Base-by-base conservation (phyloP, 768 basidiomycete species). In the Mycena venus region DNA sequence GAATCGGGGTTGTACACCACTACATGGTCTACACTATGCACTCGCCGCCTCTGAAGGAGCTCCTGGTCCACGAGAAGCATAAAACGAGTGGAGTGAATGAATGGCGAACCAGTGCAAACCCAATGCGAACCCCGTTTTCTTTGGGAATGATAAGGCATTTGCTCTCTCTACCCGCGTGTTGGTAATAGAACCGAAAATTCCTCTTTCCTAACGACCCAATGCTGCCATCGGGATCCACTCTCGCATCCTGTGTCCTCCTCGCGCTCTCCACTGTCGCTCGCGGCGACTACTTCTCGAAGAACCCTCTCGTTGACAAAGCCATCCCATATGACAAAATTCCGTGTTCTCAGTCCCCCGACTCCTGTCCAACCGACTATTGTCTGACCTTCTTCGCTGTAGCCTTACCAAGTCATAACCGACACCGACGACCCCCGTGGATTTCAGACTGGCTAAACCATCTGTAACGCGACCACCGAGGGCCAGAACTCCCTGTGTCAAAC, bases 401-500 rank as follows among this genome's bases (percentile, higher is more conserved):
- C 75, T 8, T 77, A 74, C 69, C 72, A 71, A 68, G 75, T 74
- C 47, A 72, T 71, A 65, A 77, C 72, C 19, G 75, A 77, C 56
- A 61, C 49, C 0, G 68, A 76, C 71, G 68, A 70, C 71, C 61
- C 63, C 4, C 91, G 92, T 72, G 93, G 92, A 6, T 79, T 83
- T 14, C 92, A 92, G 75, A 73, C 71, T n/a, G 92, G 92, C 17
- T 90, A 90, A 85, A 91, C 91, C 80, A 77, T 83, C 7, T 92
- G 91, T 82, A 91, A 91, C 81, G 85, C 88, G 1, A 89, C 89
- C 32, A 92, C 92, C 8, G 84, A 90, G 80, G 86, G 84, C 72
- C 90, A 86, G 69, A 31, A 84, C 4, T 92, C 92, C 0, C 75
- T 87, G 27, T 92, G 91, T 79, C 91, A 47, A 21, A 92, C 92